These are phyloP conservation scores for Streptanthus diversifolius DNA, from an alignment of 345 rosid genomes.

Conservation along the genomic window DNA sequence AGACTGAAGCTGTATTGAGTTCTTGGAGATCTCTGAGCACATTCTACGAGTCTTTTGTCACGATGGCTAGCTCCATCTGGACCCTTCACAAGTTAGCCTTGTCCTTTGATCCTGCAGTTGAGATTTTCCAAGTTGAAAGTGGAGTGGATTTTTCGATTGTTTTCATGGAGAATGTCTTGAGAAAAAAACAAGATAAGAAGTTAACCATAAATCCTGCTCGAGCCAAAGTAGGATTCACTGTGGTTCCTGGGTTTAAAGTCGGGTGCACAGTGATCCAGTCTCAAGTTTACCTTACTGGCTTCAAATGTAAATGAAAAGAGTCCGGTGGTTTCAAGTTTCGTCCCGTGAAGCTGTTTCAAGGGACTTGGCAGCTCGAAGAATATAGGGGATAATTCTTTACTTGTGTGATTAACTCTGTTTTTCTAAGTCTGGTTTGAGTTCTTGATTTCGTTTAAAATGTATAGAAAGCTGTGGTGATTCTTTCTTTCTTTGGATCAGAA, in stretches of 20 bases:
- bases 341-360: background rate
- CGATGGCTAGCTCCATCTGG: conserved; percentile 87
- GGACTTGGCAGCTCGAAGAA: conserved; percentile 12
- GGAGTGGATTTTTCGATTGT: conserved; percentile 74
- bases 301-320: conserved; percentile 42
- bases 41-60: conserved; percentile 75
- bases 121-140: conserved; percentile 80
- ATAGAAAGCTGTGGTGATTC: conserved; percentile 13
- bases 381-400: background rate
- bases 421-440: conserved; percentile 15
- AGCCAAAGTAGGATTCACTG: conserved; percentile 80
- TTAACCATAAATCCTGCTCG: conserved; percentile 34
- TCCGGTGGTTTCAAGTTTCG: background rate
- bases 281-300: conserved; percentile 66
- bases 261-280: conserved; percentile 70
- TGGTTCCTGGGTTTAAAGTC: conserved; percentile 84
- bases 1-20: conserved; percentile 61
- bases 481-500: background rate
- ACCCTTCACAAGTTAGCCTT: conserved; percentile 73
- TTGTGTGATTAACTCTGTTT: conserved; percentile 31
- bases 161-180: conserved; percentile 79
- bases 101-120: conserved; percentile 77
- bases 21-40: conserved; percentile 76
- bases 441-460: conserved; percentile 20
- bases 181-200: conserved; percentile 26